Percentiles rank a stretch among this genome's conserved stretches.
Evolutionary conservation across 495 filamentous ascomycete species (phyloP).

Genomic region (Aspergillus haitiensis): DNA sequence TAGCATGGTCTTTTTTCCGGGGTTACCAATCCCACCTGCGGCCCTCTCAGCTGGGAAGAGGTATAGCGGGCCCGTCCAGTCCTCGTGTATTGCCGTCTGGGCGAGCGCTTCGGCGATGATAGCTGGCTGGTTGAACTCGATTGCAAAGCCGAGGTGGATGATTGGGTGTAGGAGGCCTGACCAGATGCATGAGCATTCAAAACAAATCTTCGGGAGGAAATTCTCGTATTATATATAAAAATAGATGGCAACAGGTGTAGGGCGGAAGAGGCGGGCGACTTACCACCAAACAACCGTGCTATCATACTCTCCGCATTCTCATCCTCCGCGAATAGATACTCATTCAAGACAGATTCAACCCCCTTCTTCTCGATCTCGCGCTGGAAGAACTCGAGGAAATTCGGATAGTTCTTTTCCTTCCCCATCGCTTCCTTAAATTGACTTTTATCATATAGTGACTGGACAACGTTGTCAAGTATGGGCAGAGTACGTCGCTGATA

Average conservation of each 20-base stretch:
- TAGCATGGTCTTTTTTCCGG: conserved; percentile 50
- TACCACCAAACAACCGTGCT: conserved; percentile 56
- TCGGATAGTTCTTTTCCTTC: conserved; percentile 56
- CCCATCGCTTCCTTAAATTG: conserved; percentile 54
- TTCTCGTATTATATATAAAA: no score
- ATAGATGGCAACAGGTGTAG: no score
- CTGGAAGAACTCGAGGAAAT: conserved; percentile 74
- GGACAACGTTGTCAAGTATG: conserved; percentile 42
- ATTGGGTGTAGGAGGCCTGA: conserved; percentile 73
- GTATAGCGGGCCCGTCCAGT: conserved; percentile 47
- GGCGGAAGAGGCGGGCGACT: neutral
- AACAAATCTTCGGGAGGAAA: no score
- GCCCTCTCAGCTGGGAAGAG: conserved; percentile 56
- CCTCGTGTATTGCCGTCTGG: conserved; percentile 64
- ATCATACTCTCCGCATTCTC: conserved; percentile 63
- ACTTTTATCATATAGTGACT: conserved; percentile 52
- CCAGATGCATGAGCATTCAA: neutral
- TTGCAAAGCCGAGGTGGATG: conserved; percentile 80
- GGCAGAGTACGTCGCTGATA: conserved; percentile 59
- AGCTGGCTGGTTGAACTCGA: conserved; percentile 79
- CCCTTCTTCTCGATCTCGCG: conserved; percentile 64
- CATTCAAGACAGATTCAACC: conserved; percentile 55
- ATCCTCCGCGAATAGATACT: conserved; percentile 65
- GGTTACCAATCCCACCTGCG: conserved; percentile 34
- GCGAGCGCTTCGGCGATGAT: conserved; percentile 81